Evolutionary conservation across 2,329 filamentous ascomycete species (phyloP).

Genomic region (Bertia moriformis): DNA sequence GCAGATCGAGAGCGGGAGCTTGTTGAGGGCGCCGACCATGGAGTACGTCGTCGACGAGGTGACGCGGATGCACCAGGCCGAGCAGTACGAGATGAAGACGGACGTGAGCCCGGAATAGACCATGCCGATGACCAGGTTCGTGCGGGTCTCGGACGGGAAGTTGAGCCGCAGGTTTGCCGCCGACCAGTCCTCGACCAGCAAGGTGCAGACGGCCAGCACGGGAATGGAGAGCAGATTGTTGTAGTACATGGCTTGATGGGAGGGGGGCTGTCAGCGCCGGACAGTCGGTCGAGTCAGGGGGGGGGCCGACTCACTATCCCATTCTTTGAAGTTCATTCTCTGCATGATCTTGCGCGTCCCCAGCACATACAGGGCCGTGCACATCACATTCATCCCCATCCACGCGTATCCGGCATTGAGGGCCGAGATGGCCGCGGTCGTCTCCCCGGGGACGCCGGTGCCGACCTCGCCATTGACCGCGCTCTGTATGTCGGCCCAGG

Average conservation of each 20-base stretch:
- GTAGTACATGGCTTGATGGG: slow-evolving; percentile 77
- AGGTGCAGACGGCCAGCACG: slow-evolving; percentile 67
- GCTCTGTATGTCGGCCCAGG: slow-evolving; percentile 91
- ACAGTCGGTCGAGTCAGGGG: no score
- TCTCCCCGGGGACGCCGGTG: slow-evolving; percentile 35
- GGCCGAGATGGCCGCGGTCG: slow-evolving; percentile 67
- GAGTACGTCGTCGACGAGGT: slow-evolving; percentile 96
- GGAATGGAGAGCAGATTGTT: slow-evolving; percentile 97
- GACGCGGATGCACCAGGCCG: slow-evolving; percentile 94
- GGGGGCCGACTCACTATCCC: slow-evolving; percentile 67
- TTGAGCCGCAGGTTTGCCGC: slow-evolving; percentile 67
- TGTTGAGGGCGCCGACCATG: slow-evolving; percentile 96
- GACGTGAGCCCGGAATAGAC: slow-evolving; percentile 82
- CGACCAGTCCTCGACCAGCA: slow-evolving; percentile 87
- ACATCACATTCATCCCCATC: slow-evolving; percentile 96
- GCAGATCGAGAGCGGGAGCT: slow-evolving; percentile 84
- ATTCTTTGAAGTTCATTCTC: slow-evolving; percentile 99
- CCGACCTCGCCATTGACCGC: slow-evolving; percentile 59
- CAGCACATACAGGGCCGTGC: slow-evolving; percentile 77
- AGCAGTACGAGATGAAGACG: slow-evolving; percentile 99
- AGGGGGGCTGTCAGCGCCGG: slow-evolving; percentile 2
- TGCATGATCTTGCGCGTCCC: slow-evolving; percentile 98
- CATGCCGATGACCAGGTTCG: slow-evolving; percentile 73
- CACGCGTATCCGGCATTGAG: slow-evolving; percentile 90
- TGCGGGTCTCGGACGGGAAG: slow-evolving; percentile 70